Base-by-base conservation (phyloP, 164 flowering plant species). In the Aristolochia fimbriata region DNA sequence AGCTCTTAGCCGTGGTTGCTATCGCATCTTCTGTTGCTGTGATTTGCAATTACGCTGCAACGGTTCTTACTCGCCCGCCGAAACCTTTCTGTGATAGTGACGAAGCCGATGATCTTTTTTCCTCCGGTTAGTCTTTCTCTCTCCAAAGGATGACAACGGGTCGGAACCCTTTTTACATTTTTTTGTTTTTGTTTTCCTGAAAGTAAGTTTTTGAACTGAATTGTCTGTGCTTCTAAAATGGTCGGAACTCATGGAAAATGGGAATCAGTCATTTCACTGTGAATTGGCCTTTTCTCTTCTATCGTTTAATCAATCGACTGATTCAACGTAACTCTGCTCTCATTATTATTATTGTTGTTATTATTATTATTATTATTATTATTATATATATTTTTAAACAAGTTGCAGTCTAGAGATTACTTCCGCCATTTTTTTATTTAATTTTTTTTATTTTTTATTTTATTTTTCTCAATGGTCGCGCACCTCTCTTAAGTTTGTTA, bases 61-160 rank as follows among this genome's bases (percentile, higher is more conserved):
- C 31, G 6, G 13, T 65, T 51, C 50, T 80, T 61, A 68, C 61
- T 57, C 77, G 68, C 43, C 74, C 58, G 23, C 66, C 72, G 4
- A 80, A 73, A 58, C 96, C 96, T 56, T 88, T 85, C 68, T 91
- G 98, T 71, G 84, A 67, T 71, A 19, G 57, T 57, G 68, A 62
- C 8, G 43, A 37, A 37, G 12, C 43, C 43, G 4, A 37, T 37
- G 43, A 37, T 37, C 4, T 0, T 6, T 37, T 37, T 15, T 6
- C 69, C 37, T 60, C 82, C 1, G 91, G 94, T 82, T 15, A 66
- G 72, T 57, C 55, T 23, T 30, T 24, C 41, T 31, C 24, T 41
- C 24, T 20, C 1, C 16, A 6, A 7, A n/a, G 3, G 4, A 37
- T n/a, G 8, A 37, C 43, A 37, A 50, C 20, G 53, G 47, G 46